Evolutionary conservation across 306 rosid genomes (phyloP), one percentile per base, ranked within the genome.

Genomic region (Ammopiptanthus mongolicus): DNA sequence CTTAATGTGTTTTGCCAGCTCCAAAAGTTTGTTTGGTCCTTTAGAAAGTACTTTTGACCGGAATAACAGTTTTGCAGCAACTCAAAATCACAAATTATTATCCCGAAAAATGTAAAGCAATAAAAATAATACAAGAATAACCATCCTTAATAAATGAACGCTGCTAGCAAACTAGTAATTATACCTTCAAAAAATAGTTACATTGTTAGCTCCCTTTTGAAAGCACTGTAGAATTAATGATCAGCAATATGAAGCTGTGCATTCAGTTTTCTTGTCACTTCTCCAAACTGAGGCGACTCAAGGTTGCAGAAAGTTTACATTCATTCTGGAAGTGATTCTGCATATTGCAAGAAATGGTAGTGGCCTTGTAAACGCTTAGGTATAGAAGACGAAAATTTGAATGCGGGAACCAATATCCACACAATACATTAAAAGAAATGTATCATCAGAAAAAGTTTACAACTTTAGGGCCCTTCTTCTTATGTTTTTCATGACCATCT

Each of bases 381-480:
- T 22, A 66, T 23, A 60, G 48, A 62, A 62, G 9, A 53, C 29
- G 53, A 11, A 28, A 76, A 68, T 36, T 69, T 65, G 25, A 52
- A 36, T 60, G 22, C 36, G 58, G 60, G 64, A 75, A 67, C 60
- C 18, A 71, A 66, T 33, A 33, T 52, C 76, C 63, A 4, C 59
- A 50, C 61, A 57, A 31, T 18, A 57, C 61, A 80, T 63, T 19
- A 37, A 8, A 31, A 9, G 37, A 31, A 19, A 67, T 6, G n/a
- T 34, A 64, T 75, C 67, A 89, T 77, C 76, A 89, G 47, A 10
- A 50, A 69, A 94, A 91, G 73, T 83, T 87, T 56, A 94, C 98
- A 74, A 90, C 83, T 82, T 80, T 90, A 33, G 96, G 94, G 41
- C 84, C 93, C 56, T 86, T 90, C 91, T 83, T 90, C 83, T 67